These are phyloP conservation scores for Alloteropsis semialata DNA, from an alignment of 176 grass and related monocot species.

Conservation along the genomic window DNA sequence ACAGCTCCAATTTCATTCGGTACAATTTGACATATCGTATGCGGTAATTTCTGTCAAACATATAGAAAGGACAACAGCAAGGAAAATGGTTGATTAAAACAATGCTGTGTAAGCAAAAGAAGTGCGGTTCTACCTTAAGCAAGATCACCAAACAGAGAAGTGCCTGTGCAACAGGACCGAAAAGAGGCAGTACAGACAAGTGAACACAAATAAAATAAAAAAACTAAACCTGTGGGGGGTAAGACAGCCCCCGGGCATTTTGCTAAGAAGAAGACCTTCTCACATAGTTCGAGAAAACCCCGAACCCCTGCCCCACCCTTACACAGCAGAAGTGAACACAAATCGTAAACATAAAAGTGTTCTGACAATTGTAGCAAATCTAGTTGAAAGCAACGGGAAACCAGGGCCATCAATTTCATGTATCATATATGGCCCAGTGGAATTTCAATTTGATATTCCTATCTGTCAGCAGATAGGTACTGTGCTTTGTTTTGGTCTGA, in stretches of 20 bases:
- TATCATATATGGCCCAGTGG: slow-evolving; percentile 1
- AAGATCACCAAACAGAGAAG: slow-evolving; percentile 26
- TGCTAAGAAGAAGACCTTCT: no score
- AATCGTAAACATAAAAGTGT: slow-evolving; percentile 3
- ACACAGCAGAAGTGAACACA: not conserved
- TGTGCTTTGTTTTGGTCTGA: not conserved
- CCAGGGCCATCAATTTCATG: slow-evolving; percentile 6
- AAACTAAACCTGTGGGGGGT: no score
- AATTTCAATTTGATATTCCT: slow-evolving; percentile 16
- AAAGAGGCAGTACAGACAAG: slow-evolving; percentile 22
- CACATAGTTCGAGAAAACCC: no score
- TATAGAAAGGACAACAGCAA: slow-evolving; percentile 21
- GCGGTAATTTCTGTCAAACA: slow-evolving; percentile 49
- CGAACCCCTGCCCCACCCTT: no score
- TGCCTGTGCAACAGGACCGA: slow-evolving; percentile 7
- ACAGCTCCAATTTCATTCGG: slow-evolving; percentile 74
- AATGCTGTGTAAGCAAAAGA: slow-evolving; percentile 12
- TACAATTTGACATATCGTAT: slow-evolving; percentile 80
- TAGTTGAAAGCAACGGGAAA: slow-evolving; percentile 5
- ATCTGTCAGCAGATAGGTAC: slow-evolving; percentile 23
- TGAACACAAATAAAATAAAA: slow-evolving; percentile 6
- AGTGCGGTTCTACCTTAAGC: slow-evolving; percentile 12
- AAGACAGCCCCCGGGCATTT: no score
- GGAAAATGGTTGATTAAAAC: slow-evolving; percentile 19
- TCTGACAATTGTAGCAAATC: not conserved